These are phyloP conservation scores for Dichotomocladium elegans DNA, from an alignment of 371 early-diverging fungal species.

Conservation along the genomic window DNA sequence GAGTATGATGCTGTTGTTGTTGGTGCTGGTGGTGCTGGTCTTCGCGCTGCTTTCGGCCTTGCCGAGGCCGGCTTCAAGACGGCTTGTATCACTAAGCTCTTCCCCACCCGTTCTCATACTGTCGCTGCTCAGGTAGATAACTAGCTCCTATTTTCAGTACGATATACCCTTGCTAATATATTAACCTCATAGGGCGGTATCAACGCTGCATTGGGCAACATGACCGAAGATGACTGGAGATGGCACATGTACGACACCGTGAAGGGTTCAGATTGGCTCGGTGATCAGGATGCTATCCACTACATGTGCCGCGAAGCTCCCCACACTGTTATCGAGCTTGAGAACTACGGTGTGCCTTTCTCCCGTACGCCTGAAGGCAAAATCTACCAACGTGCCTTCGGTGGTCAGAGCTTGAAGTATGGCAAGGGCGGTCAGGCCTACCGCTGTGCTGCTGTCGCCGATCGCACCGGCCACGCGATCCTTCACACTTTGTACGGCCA, in stretches of 20 bases:
- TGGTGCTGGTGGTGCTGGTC: slow-evolving; percentile 98
- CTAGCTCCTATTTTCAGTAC: background rate
- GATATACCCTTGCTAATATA: too few relatives aligned
- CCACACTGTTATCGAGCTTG: slow-evolving; percentile 92
- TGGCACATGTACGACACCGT: slow-evolving; percentile 99
- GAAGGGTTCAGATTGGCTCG: slow-evolving; percentile 97
- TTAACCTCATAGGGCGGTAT: slow-evolving; percentile 79
- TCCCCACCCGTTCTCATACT: slow-evolving; percentile 98
- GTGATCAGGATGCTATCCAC: slow-evolving; percentile 98
- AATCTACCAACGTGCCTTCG: slow-evolving; percentile 98
- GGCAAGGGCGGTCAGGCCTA: slow-evolving; percentile 96
- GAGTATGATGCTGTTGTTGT: slow-evolving; percentile 97
- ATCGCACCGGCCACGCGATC: slow-evolving; percentile 97
- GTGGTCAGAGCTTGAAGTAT: slow-evolving; percentile 92
- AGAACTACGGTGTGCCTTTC: slow-evolving; percentile 97
- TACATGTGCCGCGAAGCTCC: slow-evolving; percentile 99
- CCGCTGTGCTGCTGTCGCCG: slow-evolving; percentile 97
- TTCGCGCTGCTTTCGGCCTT: slow-evolving; percentile 97
- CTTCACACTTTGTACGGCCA: slow-evolving; percentile 97
- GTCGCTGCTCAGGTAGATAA: slow-evolving; percentile 89
- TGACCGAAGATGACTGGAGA: slow-evolving; percentile 99
- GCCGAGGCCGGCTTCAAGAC: slow-evolving; percentile 97
- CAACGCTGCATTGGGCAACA: slow-evolving; percentile 98
- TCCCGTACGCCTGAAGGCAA: slow-evolving; percentile 95
- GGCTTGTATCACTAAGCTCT: slow-evolving; percentile 97